Base-by-base conservation (phyloP, 345 rosid species). In the Angophora floribunda region DNA sequence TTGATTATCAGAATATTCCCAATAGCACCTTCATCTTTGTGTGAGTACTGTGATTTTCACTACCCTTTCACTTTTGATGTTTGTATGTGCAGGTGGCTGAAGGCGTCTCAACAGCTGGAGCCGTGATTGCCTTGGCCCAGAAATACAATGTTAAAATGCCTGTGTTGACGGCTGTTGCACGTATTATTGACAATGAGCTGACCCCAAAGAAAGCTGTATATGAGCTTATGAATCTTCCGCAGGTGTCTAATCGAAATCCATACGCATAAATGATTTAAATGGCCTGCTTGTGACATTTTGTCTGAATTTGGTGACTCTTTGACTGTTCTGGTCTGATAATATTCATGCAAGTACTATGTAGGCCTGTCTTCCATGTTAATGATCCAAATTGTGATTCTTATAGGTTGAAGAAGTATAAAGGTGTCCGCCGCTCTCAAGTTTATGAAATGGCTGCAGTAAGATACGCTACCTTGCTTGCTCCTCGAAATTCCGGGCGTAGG, bases 101-200 rank as follows among this genome's bases (percentile, higher is more conserved):
- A 93, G 99, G 99, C 53, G 96, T 97, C 88, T 93, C 99, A 85
- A 97, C 99, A 2, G 99, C 99, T 1, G 99, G 99, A 86, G 99
- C 99, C 70, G 99, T 96, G 82, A 94, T 96, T 92, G 97, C 99
- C 78, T 91, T 96, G 92, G 99, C 99, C 87, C 98, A 97, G 93
- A 97, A 97, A 93, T 97, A 96, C 90, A 95, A 96, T 51, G 99
- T 96, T 87, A 95, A 97, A 92, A 93, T 97, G 92, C 99, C 97
- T 2, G 98, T 97, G 88, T 91, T 97, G 91, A 96, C 99, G 86
- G 99, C 99, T 61, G 99, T 97, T 75, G 99, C 97, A 85, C 94
- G 97, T 89, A 97, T 96, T 88, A 91, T 97, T 63, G 99, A 97
- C 90, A 94, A 93, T 70, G 99, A 97, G 88, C 93, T 95, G 82